Base-by-base conservation (phyloP, 495 filamentous ascomycete genomes). In the Elasticomyces elasticus region DNA sequence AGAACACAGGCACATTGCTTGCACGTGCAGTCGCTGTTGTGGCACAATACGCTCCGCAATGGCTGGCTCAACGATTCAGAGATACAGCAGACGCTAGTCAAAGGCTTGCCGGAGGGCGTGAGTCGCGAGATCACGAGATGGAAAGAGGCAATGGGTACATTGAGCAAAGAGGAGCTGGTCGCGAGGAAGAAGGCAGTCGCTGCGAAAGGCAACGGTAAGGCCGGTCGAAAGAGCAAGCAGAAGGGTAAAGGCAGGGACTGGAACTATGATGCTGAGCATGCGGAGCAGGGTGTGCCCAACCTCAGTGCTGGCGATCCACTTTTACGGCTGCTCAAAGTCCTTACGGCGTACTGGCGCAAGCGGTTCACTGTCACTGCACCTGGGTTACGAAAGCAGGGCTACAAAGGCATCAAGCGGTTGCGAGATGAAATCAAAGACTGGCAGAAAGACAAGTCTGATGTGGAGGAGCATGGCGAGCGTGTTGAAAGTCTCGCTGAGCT, bases 1-100 rank as follows among this genome's bases (percentile, higher is more conserved):
- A 76, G 92, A 30, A 74, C 82, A 7, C 70, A 79, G 33, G 88
- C 87, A 7, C 92, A 98, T 65, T 84, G 85, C 59, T 76, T 92
- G 62, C 92, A 98, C 69, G 91, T 98, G 3, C 86, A 91, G 64
- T 79, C 83, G 54, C 69, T 98, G 42, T 77, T 98, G 41, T 92
- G 82, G 69, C 90, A 96, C 62, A 96, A 96, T 66, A 76, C 84
- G 0, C 64, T 94, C 19, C 82, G 92, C 23, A 98, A 96, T 67
- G 63, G 78, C 7, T 98, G 92, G 91, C 65, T 83, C 23, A 89
- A 86, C 57, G 89, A 97, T 62, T 61, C 76, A 22, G 79, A 87
- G 49, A 72, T 89, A 7, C 89, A 96, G 61, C 80, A 81, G 17
- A 85, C 85, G 45, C 69, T 98, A 49, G 69, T 89, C 0, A 77